These are phyloP conservation scores for Mikania micrantha DNA, from an alignment of 129 eudicot genomes.

Conservation along the genomic window DNA sequence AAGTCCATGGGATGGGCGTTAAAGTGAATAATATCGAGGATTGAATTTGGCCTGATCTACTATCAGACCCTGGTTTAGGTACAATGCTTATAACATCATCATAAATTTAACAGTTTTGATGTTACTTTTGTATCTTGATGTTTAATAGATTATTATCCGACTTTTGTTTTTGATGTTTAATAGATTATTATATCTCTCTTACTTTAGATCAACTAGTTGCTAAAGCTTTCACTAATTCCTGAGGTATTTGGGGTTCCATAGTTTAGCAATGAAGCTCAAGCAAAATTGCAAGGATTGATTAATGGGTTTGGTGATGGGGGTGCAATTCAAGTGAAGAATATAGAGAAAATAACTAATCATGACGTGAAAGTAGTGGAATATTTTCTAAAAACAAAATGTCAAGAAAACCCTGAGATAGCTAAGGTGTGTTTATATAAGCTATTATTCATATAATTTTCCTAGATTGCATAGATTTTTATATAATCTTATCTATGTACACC, in stretches of 20 bases:
- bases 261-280: too few relatives aligned
- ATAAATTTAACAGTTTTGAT: background rate
- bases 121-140: background rate
- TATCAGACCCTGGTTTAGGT: conserved; percentile 85
- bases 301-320: conserved; percentile 55
- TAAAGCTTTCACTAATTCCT: conserved; percentile 73
- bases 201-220: conserved; percentile 65
- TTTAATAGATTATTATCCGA: background rate
- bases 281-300: conserved; percentile 43
- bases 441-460: too few relatives aligned
- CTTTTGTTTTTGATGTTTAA: too few relatives aligned
- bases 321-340: conserved; percentile 74
- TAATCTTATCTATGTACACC: background rate
- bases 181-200: too few relatives aligned
- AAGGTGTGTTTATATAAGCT: too few relatives aligned
- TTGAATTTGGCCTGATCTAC: conserved; percentile 17
- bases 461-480: background rate
- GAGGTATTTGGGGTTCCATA: conserved; percentile 77
- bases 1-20: background rate
- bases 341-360: conserved; percentile 84
- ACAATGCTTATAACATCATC: background rate
- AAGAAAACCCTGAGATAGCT: conserved; percentile 73
- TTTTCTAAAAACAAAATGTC: conserved; percentile 76
- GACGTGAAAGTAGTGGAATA: conserved; percentile 96
- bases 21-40: background rate